These are phyloP conservation scores for Hyphopichia buzzinii DNA, from an alignment of 1,139 yeast species.

Conservation along the genomic window DNA sequence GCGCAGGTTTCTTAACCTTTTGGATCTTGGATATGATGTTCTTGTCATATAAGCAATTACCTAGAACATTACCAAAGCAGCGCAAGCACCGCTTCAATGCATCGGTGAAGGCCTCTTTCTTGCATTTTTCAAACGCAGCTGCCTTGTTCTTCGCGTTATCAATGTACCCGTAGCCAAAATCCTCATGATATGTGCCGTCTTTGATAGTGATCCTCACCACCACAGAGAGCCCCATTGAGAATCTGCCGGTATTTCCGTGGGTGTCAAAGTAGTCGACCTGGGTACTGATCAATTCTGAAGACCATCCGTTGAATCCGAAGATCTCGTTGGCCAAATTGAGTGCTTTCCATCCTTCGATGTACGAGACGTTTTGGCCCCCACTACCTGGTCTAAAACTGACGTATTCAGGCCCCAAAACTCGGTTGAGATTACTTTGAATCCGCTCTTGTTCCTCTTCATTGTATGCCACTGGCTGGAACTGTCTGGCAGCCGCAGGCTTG, in stretches of 20 bases:
- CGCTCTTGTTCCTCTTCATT: conserved; percentile 36
- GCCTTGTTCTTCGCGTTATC: conserved; percentile 72
- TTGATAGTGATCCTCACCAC: conserved; percentile 68
- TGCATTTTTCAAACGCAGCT: conserved; percentile 76
- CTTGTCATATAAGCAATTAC: conserved; percentile 76
- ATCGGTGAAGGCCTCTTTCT: conserved; percentile 80
- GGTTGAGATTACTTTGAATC: conserved; percentile 48
- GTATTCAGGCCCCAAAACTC: conserved; percentile 85
- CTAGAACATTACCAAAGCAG: conserved; percentile 77
- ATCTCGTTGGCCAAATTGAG: conserved; percentile 75
- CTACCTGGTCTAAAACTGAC: conserved; percentile 81
- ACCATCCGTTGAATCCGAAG: conserved; percentile 83
- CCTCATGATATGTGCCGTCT: conserved; percentile 78
- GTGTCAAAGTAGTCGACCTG: conserved; percentile 74
- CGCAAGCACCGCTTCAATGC: conserved; percentile 74
- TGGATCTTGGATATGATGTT: conserved; percentile 58
- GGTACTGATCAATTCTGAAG: conserved; percentile 61
- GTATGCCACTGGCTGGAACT: conserved; percentile 31
- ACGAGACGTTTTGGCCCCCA: conserved; percentile 65
- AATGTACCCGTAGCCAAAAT: conserved; percentile 76
- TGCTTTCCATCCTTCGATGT: conserved; percentile 81
- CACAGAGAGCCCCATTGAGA: conserved; percentile 65
- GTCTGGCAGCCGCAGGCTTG: conserved; percentile 10
- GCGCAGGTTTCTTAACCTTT: conserved; percentile 50
- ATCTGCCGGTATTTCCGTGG: conserved; percentile 50